Conservation (phyloP, 768 basidiomycete species). For the Mycena pura region DNA sequence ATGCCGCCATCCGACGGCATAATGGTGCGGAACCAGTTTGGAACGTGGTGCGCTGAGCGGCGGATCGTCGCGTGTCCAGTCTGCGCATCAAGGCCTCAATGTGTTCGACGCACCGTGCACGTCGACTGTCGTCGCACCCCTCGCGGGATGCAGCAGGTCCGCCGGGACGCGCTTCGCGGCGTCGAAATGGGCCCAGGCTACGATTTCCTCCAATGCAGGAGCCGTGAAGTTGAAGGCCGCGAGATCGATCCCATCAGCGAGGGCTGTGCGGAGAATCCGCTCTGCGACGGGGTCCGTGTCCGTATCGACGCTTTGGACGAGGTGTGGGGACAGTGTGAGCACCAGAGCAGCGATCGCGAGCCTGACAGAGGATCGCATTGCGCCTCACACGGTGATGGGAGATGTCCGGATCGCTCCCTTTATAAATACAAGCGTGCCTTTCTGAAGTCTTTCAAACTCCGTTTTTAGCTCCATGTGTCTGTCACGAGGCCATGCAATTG, state of each 20-base stretch:
- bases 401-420: no score
- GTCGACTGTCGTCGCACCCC: slow-evolving; percentile 9
- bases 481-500: no score
- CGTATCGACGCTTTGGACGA: background rate
- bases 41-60: slow-evolving; percentile 16
- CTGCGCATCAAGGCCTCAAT: background rate
- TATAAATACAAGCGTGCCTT: no score
- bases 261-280: slow-evolving; percentile 5
- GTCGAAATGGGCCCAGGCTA: slow-evolving; percentile 17
- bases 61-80: background rate
- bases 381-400: no score
- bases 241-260: slow-evolving; percentile 14
- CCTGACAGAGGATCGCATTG: background rate
- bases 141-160: background rate
- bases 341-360: background rate
- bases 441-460: no score
- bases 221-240: slow-evolving; percentile 10
- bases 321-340: background rate
- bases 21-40: slow-evolving; percentile 8
- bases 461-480: no score
- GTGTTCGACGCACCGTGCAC: slow-evolving; percentile 4
- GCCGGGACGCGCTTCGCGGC: background rate
- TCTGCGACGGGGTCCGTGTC: slow-evolving; percentile 1
- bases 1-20: background rate
- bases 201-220: slow-evolving; percentile 13